phyloP scores from a whole-genome alignment of 2,329 filamentous ascomycete genomes.

The Epichloe brachyelytri region DNA sequence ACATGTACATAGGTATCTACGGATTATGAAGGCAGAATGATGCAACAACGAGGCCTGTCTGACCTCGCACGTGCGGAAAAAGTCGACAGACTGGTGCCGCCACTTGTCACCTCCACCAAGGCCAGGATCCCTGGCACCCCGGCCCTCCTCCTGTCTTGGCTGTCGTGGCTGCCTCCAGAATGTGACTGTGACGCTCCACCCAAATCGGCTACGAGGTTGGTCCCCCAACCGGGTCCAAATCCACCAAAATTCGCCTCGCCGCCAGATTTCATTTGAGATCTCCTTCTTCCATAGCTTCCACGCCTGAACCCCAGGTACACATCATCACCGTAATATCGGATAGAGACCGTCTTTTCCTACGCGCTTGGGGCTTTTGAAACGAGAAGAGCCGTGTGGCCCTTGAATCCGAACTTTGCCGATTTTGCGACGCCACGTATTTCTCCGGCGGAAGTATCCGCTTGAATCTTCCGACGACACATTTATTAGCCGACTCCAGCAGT shows the following conservation, averaged over 20 bases:
- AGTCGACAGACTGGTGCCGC: neutral
- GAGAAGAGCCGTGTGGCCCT: neutral
- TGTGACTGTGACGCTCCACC: constrained; percentile 1
- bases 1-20: neutral
- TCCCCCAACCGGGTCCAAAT: neutral
- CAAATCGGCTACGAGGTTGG: constrained; percentile 3
- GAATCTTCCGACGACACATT: neutral
- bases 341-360: neutral
- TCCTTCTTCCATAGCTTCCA: neutral
- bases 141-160: neutral
- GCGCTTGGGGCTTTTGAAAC: neutral
- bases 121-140: neutral
- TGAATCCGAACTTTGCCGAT: neutral
- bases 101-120: neutral
- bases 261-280: neutral
- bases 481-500: neutral
- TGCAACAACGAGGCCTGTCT: too few species aligned
- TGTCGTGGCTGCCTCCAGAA: neutral
- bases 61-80: neutral
- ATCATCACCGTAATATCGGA: neutral
- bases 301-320: neutral
- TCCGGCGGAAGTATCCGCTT: neutral
- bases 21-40: neutral
- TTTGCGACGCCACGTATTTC: neutral
- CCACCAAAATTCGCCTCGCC: neutral